Evolutionary conservation across 2,329 filamentous ascomycete genomes (phyloP).

Genomic region (Blumeriella jaapii): DNA sequence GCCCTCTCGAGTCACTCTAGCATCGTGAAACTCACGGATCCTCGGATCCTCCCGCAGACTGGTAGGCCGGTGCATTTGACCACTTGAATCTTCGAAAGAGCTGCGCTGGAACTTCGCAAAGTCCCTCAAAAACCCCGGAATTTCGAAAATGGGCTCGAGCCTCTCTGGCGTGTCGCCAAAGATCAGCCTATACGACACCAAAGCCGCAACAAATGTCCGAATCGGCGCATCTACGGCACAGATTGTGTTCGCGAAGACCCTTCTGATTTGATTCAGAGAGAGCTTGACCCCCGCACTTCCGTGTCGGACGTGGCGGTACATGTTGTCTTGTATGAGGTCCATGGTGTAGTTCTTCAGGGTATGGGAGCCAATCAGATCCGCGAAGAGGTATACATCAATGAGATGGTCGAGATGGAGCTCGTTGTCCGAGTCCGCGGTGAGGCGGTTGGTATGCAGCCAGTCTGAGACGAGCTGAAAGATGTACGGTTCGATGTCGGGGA

Average conservation of each 20-base stretch:
- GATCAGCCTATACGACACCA: slow-evolving; percentile 2
- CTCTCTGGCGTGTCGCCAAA: slow-evolving; percentile 1
- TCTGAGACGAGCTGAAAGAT: neutral
- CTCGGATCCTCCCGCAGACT: slow-evolving; percentile 1
- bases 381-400: slow-evolving; percentile 2
- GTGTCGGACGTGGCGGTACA: neutral
- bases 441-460: neutral
- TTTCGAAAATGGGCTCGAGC: slow-evolving; percentile 1
- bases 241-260: neutral
- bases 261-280: neutral
- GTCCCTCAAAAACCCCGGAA: slow-evolving; percentile 2
- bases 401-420: neutral
- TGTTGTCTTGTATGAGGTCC: slow-evolving; percentile 4
- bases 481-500: neutral
- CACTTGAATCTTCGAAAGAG: neutral
- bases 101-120: slow-evolving; percentile 1
- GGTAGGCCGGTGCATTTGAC: neutral
- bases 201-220: slow-evolving; percentile 1
- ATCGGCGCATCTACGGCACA: neutral
- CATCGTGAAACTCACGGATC: neutral
- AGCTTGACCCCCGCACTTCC: neutral
- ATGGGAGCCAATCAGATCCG: slow-evolving; percentile 1
- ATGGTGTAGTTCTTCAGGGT: slow-evolving; percentile 5
- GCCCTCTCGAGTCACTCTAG: neutral
- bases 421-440: neutral